A percentile compares a stretch with the other conserved stretches of the same genome.
These are phyloP conservation scores for Hemisphaericaspora subhashii DNA, from an alignment of 1,139 yeast genomes.

Conservation along the genomic window DNA sequence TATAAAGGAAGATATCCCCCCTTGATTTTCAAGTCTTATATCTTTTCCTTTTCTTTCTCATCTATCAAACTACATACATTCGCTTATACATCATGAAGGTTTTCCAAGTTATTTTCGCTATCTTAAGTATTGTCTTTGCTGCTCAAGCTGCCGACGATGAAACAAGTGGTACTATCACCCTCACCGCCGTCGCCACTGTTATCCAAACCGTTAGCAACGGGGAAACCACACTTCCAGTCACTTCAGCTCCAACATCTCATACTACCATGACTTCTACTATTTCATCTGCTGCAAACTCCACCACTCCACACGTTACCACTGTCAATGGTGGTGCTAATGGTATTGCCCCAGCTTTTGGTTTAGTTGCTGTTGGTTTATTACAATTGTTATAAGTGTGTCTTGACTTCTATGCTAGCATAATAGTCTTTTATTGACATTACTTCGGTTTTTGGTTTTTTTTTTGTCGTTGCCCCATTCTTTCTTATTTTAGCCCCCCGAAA, in stretches of 20 bases:
- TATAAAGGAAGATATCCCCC: background rate
- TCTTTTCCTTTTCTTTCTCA: background rate
- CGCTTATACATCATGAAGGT: conserved; percentile 1
- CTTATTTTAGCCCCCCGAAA: conserved; percentile 1
- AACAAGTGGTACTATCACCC: background rate
- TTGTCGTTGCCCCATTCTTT: background rate
- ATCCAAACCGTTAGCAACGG: background rate
- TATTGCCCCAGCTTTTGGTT: background rate
- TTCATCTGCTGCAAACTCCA: background rate
- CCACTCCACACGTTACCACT: conserved; percentile 1
- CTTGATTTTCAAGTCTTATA: background rate
- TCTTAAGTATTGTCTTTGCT: conserved; percentile 1
- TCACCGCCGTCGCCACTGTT: conserved; percentile 1
- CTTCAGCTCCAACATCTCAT: background rate
- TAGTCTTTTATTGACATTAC: background rate
- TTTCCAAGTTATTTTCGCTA: background rate
- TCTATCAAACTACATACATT: background rate
- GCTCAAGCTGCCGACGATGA: conserved; percentile 2
- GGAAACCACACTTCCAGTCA: background rate
- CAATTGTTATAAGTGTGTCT: background rate
- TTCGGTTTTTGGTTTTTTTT: background rate
- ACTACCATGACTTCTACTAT: background rate
- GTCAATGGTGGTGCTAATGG: background rate
- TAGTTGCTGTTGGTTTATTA: background rate
- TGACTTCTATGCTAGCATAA: background rate